Evolutionary conservation across 371 early-diverging fungal species (phyloP).

Genomic region (Catenaria anguillulae): DNA sequence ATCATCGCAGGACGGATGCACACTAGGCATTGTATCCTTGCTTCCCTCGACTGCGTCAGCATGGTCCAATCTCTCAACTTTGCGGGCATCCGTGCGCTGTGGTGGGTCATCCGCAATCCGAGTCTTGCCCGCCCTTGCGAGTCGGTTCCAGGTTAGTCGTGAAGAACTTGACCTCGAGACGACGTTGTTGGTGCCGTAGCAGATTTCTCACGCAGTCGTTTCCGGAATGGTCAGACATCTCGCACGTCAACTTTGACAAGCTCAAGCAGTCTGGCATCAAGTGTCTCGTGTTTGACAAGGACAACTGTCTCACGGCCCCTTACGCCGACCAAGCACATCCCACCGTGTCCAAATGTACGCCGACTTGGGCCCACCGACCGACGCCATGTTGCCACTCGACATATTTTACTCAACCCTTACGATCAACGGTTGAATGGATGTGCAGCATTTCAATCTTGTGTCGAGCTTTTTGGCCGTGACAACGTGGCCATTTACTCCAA

Average conservation of each 20-base stretch:
- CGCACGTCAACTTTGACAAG: conserved; percentile 41
- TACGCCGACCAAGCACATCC: conserved; percentile 52
- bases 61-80: conserved; percentile 72
- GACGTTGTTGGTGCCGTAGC: no score
- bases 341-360: conserved; percentile 39
- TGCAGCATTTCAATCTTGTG: no score
- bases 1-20: no score
- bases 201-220: no score
- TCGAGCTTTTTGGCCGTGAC: conserved; percentile 42
- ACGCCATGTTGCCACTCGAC: no score
- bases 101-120: conserved; percentile 42
- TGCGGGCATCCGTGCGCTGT: conserved; percentile 42
- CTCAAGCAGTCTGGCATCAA: conserved; percentile 43
- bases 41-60: neutral
- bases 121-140: no score
- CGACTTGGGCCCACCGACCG: neutral
- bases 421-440: no score
- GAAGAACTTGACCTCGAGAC: no score
- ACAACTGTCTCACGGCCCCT: conserved; percentile 82
- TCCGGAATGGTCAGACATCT: conserved; percentile 32
- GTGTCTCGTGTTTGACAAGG: conserved; percentile 78
- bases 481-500: conserved; percentile 75
- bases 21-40: no score
- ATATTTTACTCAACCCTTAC: no score
- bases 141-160: no score